Base-by-base conservation (phyloP, 2,329 filamentous ascomycete species). In the Pseudogymnoascus destructans region DNA sequence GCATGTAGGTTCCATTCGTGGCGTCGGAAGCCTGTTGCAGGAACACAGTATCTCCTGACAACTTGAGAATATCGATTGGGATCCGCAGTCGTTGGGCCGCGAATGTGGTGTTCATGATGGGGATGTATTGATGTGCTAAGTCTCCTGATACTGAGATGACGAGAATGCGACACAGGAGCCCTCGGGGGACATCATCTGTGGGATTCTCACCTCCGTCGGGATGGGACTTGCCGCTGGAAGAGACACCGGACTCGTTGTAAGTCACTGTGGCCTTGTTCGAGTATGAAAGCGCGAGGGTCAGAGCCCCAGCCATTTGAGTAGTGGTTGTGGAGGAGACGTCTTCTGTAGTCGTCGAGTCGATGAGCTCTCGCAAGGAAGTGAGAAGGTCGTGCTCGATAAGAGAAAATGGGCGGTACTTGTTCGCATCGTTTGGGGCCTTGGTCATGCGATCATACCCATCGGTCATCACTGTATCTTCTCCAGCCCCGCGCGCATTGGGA, bases 91-190 rank as follows among this genome's bases (percentile, higher is more conserved):
- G 85, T 67, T 95, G 88, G 60, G 92, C 93, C 2, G 93, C 93
- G 72, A 98, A 98, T 61, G 97, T 95, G 66, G 86, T 82, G 73
- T 98, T 98, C 93, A 98, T 98, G 64, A 95, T 93, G 0, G 92
- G 87, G 59, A 98, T 98, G 74, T 98, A 98, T 71, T 97, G 84
- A 61, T 81, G 87, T 4, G 90, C 84, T 0, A 95, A 81, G 66
- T 92, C 87, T 40, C 79, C 89, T 52, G 89, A 95, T 3, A 96
- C 90, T 54, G 88, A 95, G 58, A 98, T 71, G 62, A 97, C 84
- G 58, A 98, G 79, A 66, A 98, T 95, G 61, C 93, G 87, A 11
- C 85, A 86, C 64, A 87, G 85, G 17, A 93, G 75, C 15, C 79
- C 76, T 2, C 73, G 67, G 61, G 74, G 64, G 64, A 70, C 64